These are phyloP conservation scores for Hyphodiscus sp. DNA, from an alignment of 2,329 filamentous ascomycete genomes.

Conservation along the genomic window DNA sequence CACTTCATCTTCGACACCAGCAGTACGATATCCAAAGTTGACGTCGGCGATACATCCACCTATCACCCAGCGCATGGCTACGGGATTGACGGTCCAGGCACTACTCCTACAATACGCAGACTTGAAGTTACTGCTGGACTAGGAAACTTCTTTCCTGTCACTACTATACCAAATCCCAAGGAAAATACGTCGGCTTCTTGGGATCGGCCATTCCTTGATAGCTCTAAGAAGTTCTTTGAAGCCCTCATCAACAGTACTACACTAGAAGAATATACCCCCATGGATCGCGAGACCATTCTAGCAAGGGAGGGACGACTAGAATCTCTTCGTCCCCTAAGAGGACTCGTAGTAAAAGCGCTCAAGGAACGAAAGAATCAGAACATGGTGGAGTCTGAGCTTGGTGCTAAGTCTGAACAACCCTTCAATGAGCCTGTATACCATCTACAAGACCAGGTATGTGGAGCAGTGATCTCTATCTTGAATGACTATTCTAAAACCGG, in stretches of 20 bases:
- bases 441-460: background rate
- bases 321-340: background rate
- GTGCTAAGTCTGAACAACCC: background rate
- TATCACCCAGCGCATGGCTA: background rate
- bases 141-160: background rate
- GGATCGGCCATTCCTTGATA: background rate
- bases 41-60: background rate
- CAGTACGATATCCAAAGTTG: background rate
- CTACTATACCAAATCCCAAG: background rate
- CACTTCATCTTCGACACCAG: background rate
- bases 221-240: background rate
- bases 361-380: background rate
- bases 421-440: background rate
- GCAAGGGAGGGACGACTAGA: background rate
- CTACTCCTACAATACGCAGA: background rate
- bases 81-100: background rate
- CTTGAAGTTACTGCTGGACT: background rate
- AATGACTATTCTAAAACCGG: too few species aligned
- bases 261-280: background rate
- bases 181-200: too few species aligned
- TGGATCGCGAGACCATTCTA: background rate
- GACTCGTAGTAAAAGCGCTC: background rate
- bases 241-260: background rate
- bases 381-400: background rate
- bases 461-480: too few species aligned